Conservation (phyloP, 176 grass and related monocot genomes). For the Aegilops bicornis region DNA sequence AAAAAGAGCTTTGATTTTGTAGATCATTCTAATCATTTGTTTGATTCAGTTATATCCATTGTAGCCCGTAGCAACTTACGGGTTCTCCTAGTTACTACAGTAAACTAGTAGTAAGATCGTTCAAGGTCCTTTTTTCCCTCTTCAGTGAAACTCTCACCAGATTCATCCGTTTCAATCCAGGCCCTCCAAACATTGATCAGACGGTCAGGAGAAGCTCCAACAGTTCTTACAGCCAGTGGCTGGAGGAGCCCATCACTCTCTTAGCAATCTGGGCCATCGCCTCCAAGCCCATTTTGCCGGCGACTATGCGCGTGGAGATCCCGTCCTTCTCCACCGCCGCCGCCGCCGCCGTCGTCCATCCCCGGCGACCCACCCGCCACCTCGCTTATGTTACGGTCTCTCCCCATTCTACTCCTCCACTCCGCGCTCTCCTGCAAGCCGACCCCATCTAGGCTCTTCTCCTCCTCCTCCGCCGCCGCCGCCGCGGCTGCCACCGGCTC, state of each 20-base stretch:
- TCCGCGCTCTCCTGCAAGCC: slow-evolving; percentile 43
- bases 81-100: too few species aligned
- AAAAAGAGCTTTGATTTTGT: too few species aligned
- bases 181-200: background rate
- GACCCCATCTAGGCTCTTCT: slow-evolving; percentile 42
- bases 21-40: too few species aligned
- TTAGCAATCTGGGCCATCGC: slow-evolving; percentile 21
- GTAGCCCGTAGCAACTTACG: too few species aligned
- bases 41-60: too few species aligned
- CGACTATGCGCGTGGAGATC: slow-evolving; percentile 53
- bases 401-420: slow-evolving; percentile 40
- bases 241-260: background rate
- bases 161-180: background rate
- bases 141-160: background rate
- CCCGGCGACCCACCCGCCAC: slow-evolving; percentile 30
- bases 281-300: slow-evolving; percentile 29
- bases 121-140: too few species aligned
- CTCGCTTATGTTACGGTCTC: slow-evolving; percentile 74
- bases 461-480: slow-evolving; percentile 35
- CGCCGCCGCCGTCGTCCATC: slow-evolving; percentile 36
- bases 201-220: background rate
- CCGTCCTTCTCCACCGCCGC: slow-evolving; percentile 19
- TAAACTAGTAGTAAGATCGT: too few species aligned
- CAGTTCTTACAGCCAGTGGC: background rate
- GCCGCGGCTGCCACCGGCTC: background rate